phyloP scores from a whole-genome alignment of 1,284 basidiomycete species.

The Fomitopsis pinicola region DNA sequence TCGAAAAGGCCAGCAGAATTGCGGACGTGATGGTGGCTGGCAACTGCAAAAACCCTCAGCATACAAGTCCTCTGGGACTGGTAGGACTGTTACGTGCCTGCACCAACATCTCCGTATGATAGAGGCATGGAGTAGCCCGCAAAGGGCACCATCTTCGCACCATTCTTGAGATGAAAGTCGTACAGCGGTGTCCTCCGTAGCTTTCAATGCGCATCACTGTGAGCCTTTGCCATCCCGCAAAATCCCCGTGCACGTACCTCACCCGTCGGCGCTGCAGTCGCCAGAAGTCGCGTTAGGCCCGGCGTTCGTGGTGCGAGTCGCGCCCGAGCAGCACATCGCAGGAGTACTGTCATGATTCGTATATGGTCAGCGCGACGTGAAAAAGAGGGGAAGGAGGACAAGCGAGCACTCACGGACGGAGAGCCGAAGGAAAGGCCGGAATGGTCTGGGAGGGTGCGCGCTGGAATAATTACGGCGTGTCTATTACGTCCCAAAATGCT shows the following conservation, averaged over 20 bases:
- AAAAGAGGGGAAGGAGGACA: background rate
- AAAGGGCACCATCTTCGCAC: conserved; percentile 96
- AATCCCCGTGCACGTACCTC: conserved; percentile 3
- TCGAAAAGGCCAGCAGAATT: conserved; percentile 88
- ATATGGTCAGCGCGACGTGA: background rate
- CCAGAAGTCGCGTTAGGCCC: background rate
- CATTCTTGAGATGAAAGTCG: conserved; percentile 84
- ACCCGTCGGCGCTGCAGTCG: conserved; percentile 1
- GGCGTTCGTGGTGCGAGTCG: background rate
- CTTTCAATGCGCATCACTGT: conserved; percentile 17
- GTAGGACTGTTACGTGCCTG: conserved; percentile 46
- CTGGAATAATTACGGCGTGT: background rate
- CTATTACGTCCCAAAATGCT: background rate
- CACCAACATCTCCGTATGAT: conserved; percentile 78
- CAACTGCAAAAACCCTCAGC: conserved; percentile 46
- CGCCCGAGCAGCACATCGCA: conserved; percentile 1
- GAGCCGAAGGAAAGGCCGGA: conserved; percentile 3
- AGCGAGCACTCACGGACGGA: conserved; percentile 6
- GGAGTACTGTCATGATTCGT: conserved; percentile 3
- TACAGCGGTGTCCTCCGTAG: conserved; percentile 77
- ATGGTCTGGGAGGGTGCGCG: background rate
- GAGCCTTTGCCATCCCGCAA: background rate
- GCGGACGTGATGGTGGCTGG: conserved; percentile 91
- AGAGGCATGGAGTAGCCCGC: conserved; percentile 96
- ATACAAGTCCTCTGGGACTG: conserved; percentile 1